Conservation (phyloP, 305 asterid genomes). For the Fraxinus sp. region DNA sequence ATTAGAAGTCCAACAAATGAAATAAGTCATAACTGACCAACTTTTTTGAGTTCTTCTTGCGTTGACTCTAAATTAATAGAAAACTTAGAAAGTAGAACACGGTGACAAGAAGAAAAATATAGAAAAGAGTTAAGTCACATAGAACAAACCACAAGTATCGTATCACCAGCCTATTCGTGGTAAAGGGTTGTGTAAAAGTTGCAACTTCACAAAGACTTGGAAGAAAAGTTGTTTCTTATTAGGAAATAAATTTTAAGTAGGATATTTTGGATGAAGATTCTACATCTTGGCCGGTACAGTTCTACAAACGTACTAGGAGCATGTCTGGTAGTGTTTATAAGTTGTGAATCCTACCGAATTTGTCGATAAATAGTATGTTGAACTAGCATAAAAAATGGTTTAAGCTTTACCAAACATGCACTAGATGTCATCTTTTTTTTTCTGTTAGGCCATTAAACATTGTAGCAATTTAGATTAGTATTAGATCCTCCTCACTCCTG, state of each 20-base stretch:
- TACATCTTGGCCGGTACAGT: not conserved
- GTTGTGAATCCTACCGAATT: not conserved
- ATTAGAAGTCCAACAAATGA: not conserved
- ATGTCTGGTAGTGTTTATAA: not conserved
- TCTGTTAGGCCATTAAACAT: not conserved
- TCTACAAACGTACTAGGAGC: not conserved
- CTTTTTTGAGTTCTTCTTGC: not conserved
- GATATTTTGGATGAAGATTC: not conserved
- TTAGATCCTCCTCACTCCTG: not conserved
- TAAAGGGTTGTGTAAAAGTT: not conserved
- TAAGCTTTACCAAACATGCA: not conserved
- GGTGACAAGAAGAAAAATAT: not conserved
- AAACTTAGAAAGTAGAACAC: not conserved
- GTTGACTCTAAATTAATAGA: not conserved
- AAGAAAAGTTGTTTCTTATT: not conserved
- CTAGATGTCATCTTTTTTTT: not conserved
- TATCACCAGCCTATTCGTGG: not conserved
- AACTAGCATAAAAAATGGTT: not conserved
- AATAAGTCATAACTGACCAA: not conserved
- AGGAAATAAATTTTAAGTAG: not conserved
- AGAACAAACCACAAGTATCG: not conserved
- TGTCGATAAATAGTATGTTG: not conserved
- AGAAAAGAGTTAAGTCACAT: not conserved
- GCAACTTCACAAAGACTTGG: not conserved
- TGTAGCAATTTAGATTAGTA: not conserved